These are phyloP conservation scores for Prunella vulgaris DNA, from an alignment of 257 asterid species.

Conservation along the genomic window DNA sequence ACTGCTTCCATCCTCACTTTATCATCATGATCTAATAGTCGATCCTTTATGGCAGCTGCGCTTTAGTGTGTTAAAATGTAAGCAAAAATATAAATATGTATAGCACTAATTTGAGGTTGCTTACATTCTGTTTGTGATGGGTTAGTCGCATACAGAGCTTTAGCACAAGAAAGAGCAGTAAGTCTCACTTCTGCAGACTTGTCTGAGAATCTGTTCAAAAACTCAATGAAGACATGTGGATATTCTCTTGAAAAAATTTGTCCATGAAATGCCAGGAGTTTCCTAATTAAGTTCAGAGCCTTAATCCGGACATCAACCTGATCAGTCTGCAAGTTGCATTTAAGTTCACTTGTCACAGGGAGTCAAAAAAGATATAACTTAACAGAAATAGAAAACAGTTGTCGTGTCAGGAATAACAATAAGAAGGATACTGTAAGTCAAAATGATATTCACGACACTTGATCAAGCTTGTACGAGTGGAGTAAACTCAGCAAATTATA, in stretches of 20 bases:
- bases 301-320: conserved; percentile 92
- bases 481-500: background rate
- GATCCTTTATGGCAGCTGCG: conserved; percentile 61
- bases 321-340: conserved; percentile 65
- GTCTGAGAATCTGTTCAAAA: conserved; percentile 75
- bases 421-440: background rate
- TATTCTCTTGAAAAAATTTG: conserved; percentile 51
- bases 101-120: conserved; percentile 27
- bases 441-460: conserved; percentile 9
- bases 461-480: background rate
- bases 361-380: conserved; percentile 19
- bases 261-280: conserved; percentile 60
- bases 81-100: conserved; percentile 15
- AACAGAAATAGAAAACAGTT: conserved; percentile 8
- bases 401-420: background rate
- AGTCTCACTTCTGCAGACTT: conserved; percentile 81
- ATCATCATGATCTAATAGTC: conserved; percentile 79
- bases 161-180: conserved; percentile 72
- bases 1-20: conserved; percentile 81
- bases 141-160: conserved; percentile 47
- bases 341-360: conserved; percentile 19
- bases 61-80: conserved; percentile 5
- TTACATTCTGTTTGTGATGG: conserved; percentile 63
- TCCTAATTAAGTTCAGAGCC: conserved; percentile 61
- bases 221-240: conserved; percentile 51